Base-by-base conservation (phyloP, 371 early-diverging fungal genomes). In the Mortierella sp. region DNA sequence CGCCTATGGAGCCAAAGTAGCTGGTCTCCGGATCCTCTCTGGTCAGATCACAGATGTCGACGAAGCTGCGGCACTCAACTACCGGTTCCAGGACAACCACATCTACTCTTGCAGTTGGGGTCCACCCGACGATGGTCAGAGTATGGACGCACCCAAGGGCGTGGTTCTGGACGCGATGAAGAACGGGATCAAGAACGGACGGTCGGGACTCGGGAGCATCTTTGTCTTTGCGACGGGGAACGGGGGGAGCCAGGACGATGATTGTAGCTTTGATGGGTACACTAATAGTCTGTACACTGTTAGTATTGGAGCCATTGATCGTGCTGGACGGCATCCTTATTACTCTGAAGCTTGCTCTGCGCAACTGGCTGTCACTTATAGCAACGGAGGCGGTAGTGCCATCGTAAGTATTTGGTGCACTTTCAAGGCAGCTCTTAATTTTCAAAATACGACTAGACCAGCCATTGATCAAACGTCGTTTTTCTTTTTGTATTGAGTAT, bases 201-300 rank as follows among this genome's bases (percentile, higher is more conserved):
- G 99, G 37, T 88, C 79, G 1, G 98, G 97, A 3, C 90, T 92
- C 63, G 98, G 99, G 2, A 94, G 94, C 1, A 88, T 99, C 11
- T 99, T 89, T 80, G 97, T 99, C 5, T 97, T 98, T 89, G 99
- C 98, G 19, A 92, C 96, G 6, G 99, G 99, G 8, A 99, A 99
- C 74, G 99, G 99, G 9, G 98, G 94, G 4, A 74, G 80, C 0
- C 83, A 79, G 24, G 91, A 88, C 43, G 99, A 98, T 79, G 96
- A 98, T 81, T 98, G 98, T 87, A 98, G 98, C 80, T 97, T 92
- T 87, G 99, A 99, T 87, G 99, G 99, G 16, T 99, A 97, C 84
- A 96, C 98, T 1, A 99, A 98, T 80, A 94, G 95, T 76, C 95
- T 97, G 39, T 99, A 96, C 81, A 96, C 98, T 0, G 93, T 99